phyloP scores from a whole-genome alignment of 306 rosid genomes.

The Quercus wislizeni region DNA sequence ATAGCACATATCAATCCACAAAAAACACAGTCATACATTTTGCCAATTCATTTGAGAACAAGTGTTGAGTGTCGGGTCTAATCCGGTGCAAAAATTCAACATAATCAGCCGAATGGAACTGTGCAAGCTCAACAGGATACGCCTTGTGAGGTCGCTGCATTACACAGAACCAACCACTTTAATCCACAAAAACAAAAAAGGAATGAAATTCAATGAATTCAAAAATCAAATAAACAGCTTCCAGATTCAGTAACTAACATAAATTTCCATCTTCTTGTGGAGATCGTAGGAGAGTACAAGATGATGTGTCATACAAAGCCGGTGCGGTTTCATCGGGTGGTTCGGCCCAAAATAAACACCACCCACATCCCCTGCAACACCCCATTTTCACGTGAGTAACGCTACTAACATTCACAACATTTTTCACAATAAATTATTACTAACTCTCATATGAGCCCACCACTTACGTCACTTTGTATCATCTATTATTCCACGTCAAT shows the following conservation, averaged over 20 bases:
- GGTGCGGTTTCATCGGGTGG: conserved; percentile 99
- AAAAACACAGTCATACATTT: conserved; percentile 48
- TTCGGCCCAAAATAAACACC: conserved; percentile 97
- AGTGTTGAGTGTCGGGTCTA: conserved; percentile 79
- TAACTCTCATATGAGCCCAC: too few relatives aligned
- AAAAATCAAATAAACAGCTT: background rate
- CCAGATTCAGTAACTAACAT: conserved; percentile 50
- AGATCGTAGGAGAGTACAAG: conserved; percentile 96
- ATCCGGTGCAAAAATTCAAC: conserved; percentile 94
- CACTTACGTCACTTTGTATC: too few relatives aligned
- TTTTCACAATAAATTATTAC: too few relatives aligned
- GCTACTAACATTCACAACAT: background rate
- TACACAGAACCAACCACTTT: conserved; percentile 12
- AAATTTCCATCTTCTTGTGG: conserved; percentile 96
- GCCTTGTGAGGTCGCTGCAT: conserved; percentile 99
- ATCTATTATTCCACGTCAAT: too few relatives aligned
- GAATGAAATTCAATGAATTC: background rate
- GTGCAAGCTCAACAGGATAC: conserved; percentile 99
- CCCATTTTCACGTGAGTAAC: conserved; percentile 10
- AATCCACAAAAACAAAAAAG: conserved; percentile 7
- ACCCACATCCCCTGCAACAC: conserved; percentile 89
- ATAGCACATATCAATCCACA: background rate
- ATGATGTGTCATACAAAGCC: conserved; percentile 98
- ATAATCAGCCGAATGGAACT: conserved; percentile 90
- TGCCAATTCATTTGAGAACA: conserved; percentile 69